Evolutionary conservation across 768 basidiomycete species (phyloP), one percentile per base, ranked within the genome.

Genomic region (Chalciporus piperatus): DNA sequence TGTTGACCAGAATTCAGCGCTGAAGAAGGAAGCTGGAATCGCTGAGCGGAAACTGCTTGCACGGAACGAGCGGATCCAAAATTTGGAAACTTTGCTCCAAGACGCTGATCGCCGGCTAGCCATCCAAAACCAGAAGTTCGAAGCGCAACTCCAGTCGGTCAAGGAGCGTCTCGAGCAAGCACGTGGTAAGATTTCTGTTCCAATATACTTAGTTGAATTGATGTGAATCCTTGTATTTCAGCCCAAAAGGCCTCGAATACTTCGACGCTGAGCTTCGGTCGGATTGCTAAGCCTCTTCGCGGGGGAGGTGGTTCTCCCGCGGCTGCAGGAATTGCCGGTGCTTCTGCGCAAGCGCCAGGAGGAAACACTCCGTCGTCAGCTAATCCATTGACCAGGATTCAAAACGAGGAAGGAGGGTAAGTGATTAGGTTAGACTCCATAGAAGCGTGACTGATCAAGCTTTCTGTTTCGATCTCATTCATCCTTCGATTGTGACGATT

Each of bases 21-120:
- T 99, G 59, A 98, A 98, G 82, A 98, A 96, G 74, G 97, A 98
- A 71, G 89, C 93, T 28, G 93, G 92, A 19, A 90, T 96, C 59
- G 92, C 96, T 48, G 97, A 99, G 71, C 88, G 95, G 62, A 98
- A 98, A 73, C 74, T 99, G 23, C 80, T 97, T 60, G 93, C 95
- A 33, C 85, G 97, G 50, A 98, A 98, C 65, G 97, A 98, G 70
- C 87, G 97, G 60, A 98, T 99, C 74, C 89, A 94, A 74, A 96
- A 93, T 71, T 79, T 99, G 56, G 97, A 99, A 70, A 84, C 87
- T 3, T 74, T 97, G 33, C 78, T 98, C 25, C 93, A 93, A 63
- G 93, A 95, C 60, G 92, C 96, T 40, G 94, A 98, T 73, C 87
- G 92, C 41, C 83, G 94, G 61, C 75, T 98, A 55, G 86, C 87